Evolutionary conservation across 345 rosid species (phyloP).

Genomic region (Dipteronia dyeriana): DNA sequence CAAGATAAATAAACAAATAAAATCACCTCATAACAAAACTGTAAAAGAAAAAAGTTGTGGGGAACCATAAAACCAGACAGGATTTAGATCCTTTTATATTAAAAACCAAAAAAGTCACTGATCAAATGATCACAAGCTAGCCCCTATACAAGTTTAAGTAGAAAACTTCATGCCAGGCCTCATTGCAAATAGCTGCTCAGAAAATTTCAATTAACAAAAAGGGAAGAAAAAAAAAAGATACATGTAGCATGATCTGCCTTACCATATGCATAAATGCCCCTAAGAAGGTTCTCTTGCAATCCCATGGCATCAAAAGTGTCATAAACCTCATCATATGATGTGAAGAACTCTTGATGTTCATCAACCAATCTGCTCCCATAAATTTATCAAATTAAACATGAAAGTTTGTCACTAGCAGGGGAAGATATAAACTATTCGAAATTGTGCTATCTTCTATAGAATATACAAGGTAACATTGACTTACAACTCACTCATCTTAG

Average conservation of each 20-base stretch:
- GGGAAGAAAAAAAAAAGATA: background rate
- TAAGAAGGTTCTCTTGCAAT: conserved; percentile 47
- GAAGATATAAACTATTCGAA: background rate
- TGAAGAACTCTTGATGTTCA: conserved; percentile 42
- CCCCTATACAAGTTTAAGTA: background rate
- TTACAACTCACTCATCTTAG: conserved; percentile 52
- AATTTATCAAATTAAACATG: conserved; percentile 5
- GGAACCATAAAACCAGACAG: background rate
- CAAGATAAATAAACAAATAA: background rate
- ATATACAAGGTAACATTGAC: conserved; percentile 8
- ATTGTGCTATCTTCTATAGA: background rate
- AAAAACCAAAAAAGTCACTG: background rate
- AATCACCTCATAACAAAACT: background rate
- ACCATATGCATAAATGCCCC: conserved; percentile 56
- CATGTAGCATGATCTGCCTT: background rate
- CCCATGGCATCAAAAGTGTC: conserved; percentile 50
- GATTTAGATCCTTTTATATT: background rate
- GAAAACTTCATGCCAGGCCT: background rate
- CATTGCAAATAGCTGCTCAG: background rate
- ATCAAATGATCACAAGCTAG: background rate
- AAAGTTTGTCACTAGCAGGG: background rate
- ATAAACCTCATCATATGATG: conserved; percentile 43
- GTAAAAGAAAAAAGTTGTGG: background rate
- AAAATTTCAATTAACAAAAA: background rate
- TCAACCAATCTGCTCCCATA: conserved; percentile 29